Conservation (phyloP, 2,329 filamentous ascomycete species). For the Fusarium incarnatum region DNA sequence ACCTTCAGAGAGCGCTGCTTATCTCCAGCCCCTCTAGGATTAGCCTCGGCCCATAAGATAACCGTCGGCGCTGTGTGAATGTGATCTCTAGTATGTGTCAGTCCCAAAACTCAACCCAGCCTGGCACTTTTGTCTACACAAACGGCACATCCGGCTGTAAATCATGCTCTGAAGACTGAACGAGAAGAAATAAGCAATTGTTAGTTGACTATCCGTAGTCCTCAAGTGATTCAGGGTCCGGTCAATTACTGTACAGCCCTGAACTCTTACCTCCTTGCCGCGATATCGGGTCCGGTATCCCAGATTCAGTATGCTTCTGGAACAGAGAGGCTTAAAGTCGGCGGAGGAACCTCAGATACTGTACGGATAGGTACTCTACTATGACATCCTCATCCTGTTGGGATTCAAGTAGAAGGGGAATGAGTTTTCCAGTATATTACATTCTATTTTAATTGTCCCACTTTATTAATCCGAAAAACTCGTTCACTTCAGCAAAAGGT, state of each 20-base stretch:
- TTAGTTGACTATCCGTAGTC: neutral
- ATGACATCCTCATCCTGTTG: neutral
- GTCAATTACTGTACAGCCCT: neutral
- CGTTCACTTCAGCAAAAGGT: slow-evolving; percentile 27
- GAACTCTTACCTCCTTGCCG: slow-evolving; percentile 1
- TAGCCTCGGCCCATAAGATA: slow-evolving; percentile 42
- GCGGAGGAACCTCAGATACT: neutral
- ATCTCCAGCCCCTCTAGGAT: slow-evolving; percentile 45
- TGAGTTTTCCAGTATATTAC: neutral
- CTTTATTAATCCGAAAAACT: neutral
- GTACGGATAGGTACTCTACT: neutral
- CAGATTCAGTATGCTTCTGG: slow-evolving; percentile 19
- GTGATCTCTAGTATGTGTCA: slow-evolving; percentile 5
- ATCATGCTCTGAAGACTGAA: slow-evolving; percentile 14
- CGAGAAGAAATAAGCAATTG: slow-evolving; percentile 7
- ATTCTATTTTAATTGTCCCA: slow-evolving; percentile 12
- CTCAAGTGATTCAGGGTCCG: slow-evolving; percentile 28
- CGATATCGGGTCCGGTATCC: slow-evolving; percentile 2
- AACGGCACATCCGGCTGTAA: slow-evolving; percentile 23
- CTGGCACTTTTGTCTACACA: slow-evolving; percentile 40
- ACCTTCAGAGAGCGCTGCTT: slow-evolving; percentile 34
- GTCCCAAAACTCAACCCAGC: slow-evolving; percentile 5
- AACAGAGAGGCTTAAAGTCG: slow-evolving; percentile 1
- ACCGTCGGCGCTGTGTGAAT: slow-evolving; percentile 28
- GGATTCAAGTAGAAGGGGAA: neutral